Base-by-base conservation (phyloP, 2,329 filamentous ascomycete species). In the Lachnellula cervina region DNA sequence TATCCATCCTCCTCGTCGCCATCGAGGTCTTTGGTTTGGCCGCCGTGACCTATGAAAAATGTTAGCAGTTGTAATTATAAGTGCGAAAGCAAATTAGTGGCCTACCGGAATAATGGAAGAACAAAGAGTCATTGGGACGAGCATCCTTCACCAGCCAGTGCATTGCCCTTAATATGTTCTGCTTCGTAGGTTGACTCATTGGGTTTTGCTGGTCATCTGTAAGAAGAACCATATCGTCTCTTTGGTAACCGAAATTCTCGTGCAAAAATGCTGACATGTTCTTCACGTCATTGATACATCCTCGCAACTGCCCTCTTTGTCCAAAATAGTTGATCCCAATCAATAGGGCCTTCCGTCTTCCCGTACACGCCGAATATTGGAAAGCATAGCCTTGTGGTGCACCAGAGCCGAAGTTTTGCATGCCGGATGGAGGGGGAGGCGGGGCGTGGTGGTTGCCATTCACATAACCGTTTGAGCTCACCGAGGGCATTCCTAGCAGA, bases 251-350 rank as follows among this genome's bases (percentile, higher is more conserved):
- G 71, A 94, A 97, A 69, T 90, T 86, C 72, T 92, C 84, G 58
- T 89, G 90, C 55, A 97, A 77, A 69, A 96, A 97, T 47, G 81
- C 80, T n/a, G 90, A 96, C 89, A 97, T 95, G 76, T 97, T 97
- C 74, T 92, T 89, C 43, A 96, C 92, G 70, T 97, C 93, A 69
- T 97, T 97, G 77, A 97, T 96, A 70, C 93, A 97, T 45, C 93
- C 93, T 55, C 90, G 80, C 45, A 97, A 78, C 76, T 96, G 89
- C 19, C 91, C 92, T 54, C 89, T 84, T 74, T 96, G 92, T 50
- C 88, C 86, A 69, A 96, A 96, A 74, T 97, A 97, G 74, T 97
- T 97, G 78, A 97, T 96, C 54, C 92, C 92, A 65, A 97, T 92
- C 58, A 97, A 74, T 34, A 97, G 76, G 3, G 91, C 92, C 75